A percentile compares a stretch with the other conserved stretches of the same genome.
Conservation (phyloP, 2,329 filamentous ascomycete species). For the Colletotrichum salicis region DNA sequence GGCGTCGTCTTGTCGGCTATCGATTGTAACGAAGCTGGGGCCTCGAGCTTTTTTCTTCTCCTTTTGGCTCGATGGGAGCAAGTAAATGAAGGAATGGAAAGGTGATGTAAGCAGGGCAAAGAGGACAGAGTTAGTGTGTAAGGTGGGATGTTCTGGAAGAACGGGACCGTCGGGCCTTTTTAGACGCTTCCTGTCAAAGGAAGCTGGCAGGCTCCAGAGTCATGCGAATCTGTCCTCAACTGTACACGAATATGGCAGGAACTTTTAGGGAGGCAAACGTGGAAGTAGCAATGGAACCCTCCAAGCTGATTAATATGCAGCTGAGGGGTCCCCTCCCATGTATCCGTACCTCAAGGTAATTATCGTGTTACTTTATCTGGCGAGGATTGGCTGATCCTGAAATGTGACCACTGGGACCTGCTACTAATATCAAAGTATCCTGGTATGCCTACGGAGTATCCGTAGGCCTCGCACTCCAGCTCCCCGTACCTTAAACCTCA, state of each 20-base stretch:
- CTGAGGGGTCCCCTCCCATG: background rate
- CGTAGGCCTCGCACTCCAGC: background rate
- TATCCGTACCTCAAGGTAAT: background rate
- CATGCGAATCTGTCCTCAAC: conserved; percentile 32
- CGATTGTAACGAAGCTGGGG: conserved; percentile 5
- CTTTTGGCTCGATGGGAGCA: background rate
- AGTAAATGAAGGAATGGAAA: background rate
- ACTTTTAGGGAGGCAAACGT: background rate
- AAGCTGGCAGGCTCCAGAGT: conserved; percentile 7
- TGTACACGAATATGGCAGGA: background rate
- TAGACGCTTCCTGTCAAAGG: conserved; percentile 10
- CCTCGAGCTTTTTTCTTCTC: background rate
- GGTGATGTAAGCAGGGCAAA: background rate
- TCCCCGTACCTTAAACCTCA: background rate
- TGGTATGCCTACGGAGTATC: background rate
- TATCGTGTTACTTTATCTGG: conserved; percentile 32
- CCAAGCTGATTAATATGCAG: conserved; percentile 28
- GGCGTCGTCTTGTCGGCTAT: conserved; percentile 3
- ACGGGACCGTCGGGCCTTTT: conserved; percentile 25
- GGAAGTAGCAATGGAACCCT: conserved; percentile 10
- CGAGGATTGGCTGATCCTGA: conserved; percentile 33
- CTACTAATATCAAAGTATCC: conserved; percentile 11
- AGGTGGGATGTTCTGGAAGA: background rate
- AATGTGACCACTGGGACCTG: conserved; percentile 1
- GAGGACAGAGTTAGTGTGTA: background rate